Base-by-base conservation (phyloP, 495 filamentous ascomycete species). In the Bombardia bombarda region DNA sequence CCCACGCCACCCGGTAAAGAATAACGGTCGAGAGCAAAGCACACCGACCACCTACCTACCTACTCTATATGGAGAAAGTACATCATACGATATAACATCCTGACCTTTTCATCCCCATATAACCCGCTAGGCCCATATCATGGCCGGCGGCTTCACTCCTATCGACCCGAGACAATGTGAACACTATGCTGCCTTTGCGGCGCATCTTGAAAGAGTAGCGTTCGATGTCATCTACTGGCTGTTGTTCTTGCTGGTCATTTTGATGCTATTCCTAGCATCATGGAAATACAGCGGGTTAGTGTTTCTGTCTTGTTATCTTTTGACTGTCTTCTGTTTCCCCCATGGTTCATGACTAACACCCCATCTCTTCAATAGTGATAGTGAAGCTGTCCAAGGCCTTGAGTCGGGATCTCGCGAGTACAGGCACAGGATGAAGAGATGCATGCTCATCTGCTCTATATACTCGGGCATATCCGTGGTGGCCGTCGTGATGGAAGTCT, bases 211-310 rank as follows among this genome's bases (percentile, higher is more conserved):
- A 28, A 55, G 68, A 37, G 16, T 22, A 22, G 52, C 65, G n/a
- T 69, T 70, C 31, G 65, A 72, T 41, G 49, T 53, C 17, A 60
- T 72, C 32, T 75, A 72, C 53, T 73, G 69, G 70, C 32, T 60
- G 12, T 54, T 73, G 1, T 75, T 73, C 38, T 46, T 57, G 16
- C 17, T 55, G 0, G 63, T 69, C 30, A 53, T 74, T 17, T 0
- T 56, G 5, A 55, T 68, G 32, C 49, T 72, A 1, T 65, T 69
- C 28, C 36, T 56, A 9, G 39, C 68, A 1, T 67, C 68, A 18
- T 64, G 55, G 53, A 51, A 63, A 43, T 71, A 60, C 33, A 60
- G 61, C 51, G 59, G 55, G 69, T 70, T 45, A 23, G 63, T 63
- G 14, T 18, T 17, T 23, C 19, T 21, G 10, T 24, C 21, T 14